Conservation (phyloP, 768 basidiomycete genomes). For the Lentinula boryana region DNA sequence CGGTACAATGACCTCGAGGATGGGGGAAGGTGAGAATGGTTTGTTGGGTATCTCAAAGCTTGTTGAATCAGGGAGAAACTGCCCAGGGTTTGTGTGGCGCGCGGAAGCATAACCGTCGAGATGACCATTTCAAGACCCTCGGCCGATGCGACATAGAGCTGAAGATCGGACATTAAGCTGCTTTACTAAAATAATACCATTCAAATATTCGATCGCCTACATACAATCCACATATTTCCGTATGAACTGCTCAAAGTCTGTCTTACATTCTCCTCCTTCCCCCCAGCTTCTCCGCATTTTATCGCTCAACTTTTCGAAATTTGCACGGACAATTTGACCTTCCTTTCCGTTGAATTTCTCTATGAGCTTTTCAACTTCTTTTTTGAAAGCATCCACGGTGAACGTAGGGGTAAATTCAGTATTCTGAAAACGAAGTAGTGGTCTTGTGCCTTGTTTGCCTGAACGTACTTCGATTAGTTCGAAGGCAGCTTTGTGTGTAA, state of each 20-base stretch:
- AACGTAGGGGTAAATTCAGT: not conserved
- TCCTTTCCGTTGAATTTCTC: not conserved
- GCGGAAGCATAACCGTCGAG: too few relatives aligned
- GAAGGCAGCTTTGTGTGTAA: not conserved
- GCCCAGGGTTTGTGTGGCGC: too few relatives aligned
- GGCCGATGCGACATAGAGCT: too few relatives aligned
- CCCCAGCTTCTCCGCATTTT: not conserved
- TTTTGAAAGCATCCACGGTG: not conserved
- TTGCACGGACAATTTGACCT: not conserved
- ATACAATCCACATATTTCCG: not conserved
- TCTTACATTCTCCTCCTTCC: not conserved
- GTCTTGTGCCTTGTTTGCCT: not conserved
- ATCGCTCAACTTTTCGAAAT: slow-evolving; percentile 1
- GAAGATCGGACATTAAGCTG: too few relatives aligned
- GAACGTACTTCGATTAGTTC: slow-evolving; percentile 2
- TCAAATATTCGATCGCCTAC: too few relatives aligned
- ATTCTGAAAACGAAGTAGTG: not conserved
- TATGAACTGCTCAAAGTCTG: not conserved
- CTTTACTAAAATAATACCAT: too few relatives aligned
- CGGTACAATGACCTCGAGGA: too few relatives aligned
- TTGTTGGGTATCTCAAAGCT: too few relatives aligned
- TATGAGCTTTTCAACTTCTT: not conserved
- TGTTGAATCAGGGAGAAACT: too few relatives aligned
- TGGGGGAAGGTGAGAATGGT: too few relatives aligned
- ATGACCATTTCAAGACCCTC: too few relatives aligned